Evolutionary conservation across 176 grass and related monocot species (phyloP), one percentile per base, ranked within the genome.

Genomic region (Zizania latifolia): DNA sequence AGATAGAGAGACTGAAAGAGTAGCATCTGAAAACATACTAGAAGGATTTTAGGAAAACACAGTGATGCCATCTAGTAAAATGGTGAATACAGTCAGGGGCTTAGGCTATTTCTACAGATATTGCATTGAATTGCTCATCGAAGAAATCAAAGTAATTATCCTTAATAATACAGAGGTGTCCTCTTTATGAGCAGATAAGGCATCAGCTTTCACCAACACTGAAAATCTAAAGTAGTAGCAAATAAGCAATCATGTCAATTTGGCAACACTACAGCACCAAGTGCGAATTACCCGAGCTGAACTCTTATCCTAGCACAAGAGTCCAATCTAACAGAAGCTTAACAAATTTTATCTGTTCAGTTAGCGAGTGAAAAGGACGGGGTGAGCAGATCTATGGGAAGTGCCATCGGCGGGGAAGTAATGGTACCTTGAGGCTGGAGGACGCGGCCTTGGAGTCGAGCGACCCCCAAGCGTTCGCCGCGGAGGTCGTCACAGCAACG

Each of bases 381-480:
- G 41, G n/a, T 3, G n/a, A 35, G 72, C 51, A 66, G 79, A 87
- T 87, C 74, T 87, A 78, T 58, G 5, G 57, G 15, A 37, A 24
- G 57, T 34, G 5, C 16, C 28, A 17, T 46, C 56, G 0, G 35
- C n/a, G n/a, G 29, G 3, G n/a, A 68, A 27, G 56, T 41, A 24
- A 78, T 23, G n/a, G n/a, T 82, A 93, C 86, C 78, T 87, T 82
- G 56, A 82, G 22, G 45, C 19, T 78, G n/a, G 81, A 64, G 2
- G 86, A 84, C 9, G 86, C 61, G 9, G 82, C 29, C 65, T 78
- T 89, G 58, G 86, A 84, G 29, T 93, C 90, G 33, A 84, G 46
- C 37, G 84, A 86, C 3, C 71, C 81, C 70, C 64, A 71, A 15
- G 65, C 29, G 74, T 24, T 64, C 3, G 74, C 31, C 9, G 55